Conservation (phyloP, 2,329 filamentous ascomycete species). For the Chaetomium globosum region DNA sequence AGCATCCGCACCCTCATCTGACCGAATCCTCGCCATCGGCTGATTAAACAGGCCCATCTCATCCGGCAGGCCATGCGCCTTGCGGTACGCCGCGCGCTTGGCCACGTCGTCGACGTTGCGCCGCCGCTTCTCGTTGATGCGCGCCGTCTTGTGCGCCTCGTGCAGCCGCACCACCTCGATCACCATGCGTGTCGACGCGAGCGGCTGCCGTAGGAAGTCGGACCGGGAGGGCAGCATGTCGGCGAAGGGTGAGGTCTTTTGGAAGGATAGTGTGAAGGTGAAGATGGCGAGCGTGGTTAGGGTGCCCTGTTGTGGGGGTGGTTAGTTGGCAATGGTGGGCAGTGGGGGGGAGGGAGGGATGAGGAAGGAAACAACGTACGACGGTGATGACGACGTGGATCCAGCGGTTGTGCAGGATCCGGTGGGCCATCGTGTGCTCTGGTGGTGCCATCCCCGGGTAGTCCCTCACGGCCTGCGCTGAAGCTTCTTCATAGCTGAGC, state of each 20-base stretch:
- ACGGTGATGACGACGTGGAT: constrained; percentile 84
- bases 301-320: constrained; percentile 55
- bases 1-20: constrained; percentile 27
- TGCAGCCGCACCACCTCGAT: constrained; percentile 76
- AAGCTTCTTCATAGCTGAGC: constrained; percentile 65
- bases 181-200: constrained; percentile 66
- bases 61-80: constrained; percentile 78
- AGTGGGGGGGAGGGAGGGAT: not conserved
- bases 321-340: constrained; percentile 5
- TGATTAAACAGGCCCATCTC: constrained; percentile 53
- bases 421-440: constrained; percentile 77
- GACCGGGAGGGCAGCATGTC: constrained; percentile 74
- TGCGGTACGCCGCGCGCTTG: constrained; percentile 82
- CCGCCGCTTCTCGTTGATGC: constrained; percentile 71
- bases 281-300: constrained; percentile 69
- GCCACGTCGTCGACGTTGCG: constrained; percentile 79
- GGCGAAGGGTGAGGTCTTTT: constrained; percentile 73
- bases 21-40: constrained; percentile 33
- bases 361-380: constrained; percentile 54
- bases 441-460: constrained; percentile 92
- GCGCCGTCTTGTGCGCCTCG: constrained; percentile 67
- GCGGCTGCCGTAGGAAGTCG: constrained; percentile 69
- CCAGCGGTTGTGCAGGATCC: constrained; percentile 75
- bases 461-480: constrained; percentile 66
- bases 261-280: constrained; percentile 79